These are phyloP conservation scores for Letharia columbiana DNA, from an alignment of 495 filamentous ascomycete species.

Conservation along the genomic window DNA sequence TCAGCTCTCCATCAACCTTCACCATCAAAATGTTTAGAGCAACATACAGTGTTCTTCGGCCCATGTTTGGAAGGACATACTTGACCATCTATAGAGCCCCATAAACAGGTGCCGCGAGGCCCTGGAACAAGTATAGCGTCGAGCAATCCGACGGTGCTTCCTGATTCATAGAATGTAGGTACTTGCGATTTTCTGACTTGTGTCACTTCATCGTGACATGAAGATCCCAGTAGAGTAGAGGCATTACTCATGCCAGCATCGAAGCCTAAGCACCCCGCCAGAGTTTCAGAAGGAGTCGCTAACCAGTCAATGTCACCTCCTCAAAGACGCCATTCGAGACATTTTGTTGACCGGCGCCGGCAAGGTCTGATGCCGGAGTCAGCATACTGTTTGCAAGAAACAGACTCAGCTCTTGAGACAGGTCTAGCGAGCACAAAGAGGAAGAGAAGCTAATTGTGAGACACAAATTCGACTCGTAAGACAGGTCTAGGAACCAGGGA, in stretches of 20 bases:
- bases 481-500: not conserved
- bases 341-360: conserved; percentile 41
- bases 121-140: not conserved
- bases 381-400: not conserved
- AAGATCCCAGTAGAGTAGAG: not conserved
- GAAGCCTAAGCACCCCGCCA: not conserved
- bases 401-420: not conserved
- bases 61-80: not conserved
- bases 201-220: not conserved
- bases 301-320: conserved; percentile 29
- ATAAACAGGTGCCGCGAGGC: not conserved
- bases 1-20: not conserved
- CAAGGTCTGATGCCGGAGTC: conserved; percentile 23
- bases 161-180: not conserved
- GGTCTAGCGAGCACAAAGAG: too few relatives aligned
- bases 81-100: not conserved
- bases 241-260: not conserved
- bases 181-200: not conserved
- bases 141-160: not conserved
- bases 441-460: too few relatives aligned
- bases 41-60: not conserved
- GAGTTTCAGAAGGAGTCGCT: not conserved
- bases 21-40: not conserved
- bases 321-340: conserved; percentile 44
- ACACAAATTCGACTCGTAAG: not conserved